Percentiles rank a stretch among this genome's conserved stretches.
Evolutionary conservation across 495 filamentous ascomycete genomes (phyloP).

Genomic region (Talaromyces proteolyticus): DNA sequence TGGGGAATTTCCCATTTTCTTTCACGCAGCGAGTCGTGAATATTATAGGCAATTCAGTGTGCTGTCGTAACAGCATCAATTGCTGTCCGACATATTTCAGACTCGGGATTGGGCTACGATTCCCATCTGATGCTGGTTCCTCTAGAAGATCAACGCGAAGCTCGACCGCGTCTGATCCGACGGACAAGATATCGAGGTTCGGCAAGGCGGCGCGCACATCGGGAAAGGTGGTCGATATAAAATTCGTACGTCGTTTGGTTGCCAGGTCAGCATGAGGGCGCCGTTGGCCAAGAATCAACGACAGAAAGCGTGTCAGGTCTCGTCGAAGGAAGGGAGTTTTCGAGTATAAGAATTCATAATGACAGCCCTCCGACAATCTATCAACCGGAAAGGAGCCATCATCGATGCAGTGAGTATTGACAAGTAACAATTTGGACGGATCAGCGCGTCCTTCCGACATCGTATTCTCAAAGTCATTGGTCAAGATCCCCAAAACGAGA

Average conservation of each 20-base stretch:
- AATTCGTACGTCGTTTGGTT: slow-evolving; percentile 69
- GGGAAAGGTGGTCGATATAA: slow-evolving; percentile 82
- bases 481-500: slow-evolving; percentile 52
- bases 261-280: slow-evolving; percentile 68
- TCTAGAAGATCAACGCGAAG: slow-evolving; percentile 75
- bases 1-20: slow-evolving; percentile 78
- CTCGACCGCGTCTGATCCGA: slow-evolving; percentile 79
- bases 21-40: slow-evolving; percentile 75
- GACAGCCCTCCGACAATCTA: slow-evolving; percentile 55
- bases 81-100: slow-evolving; percentile 80
- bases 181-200: slow-evolving; percentile 78
- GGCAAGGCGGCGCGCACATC: slow-evolving; percentile 78
- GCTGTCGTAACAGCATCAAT: slow-evolving; percentile 73
- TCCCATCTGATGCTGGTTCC: slow-evolving; percentile 57
- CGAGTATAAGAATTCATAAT: slow-evolving; percentile 82
- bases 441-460: slow-evolving; percentile 38
- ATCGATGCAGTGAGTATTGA: slow-evolving; percentile 70
- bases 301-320: slow-evolving; percentile 70
- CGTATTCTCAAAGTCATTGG: slow-evolving; percentile 44
- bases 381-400: slow-evolving; percentile 61
- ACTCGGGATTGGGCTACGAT: slow-evolving; percentile 58
- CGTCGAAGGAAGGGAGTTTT: slow-evolving; percentile 63
- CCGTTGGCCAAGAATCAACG: slow-evolving; percentile 69
- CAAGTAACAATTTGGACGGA: slow-evolving; percentile 47
- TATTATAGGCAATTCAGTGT: slow-evolving; percentile 80